Conservation (phyloP, 345 rosid genomes). For the Conringia planisiliqua region DNA sequence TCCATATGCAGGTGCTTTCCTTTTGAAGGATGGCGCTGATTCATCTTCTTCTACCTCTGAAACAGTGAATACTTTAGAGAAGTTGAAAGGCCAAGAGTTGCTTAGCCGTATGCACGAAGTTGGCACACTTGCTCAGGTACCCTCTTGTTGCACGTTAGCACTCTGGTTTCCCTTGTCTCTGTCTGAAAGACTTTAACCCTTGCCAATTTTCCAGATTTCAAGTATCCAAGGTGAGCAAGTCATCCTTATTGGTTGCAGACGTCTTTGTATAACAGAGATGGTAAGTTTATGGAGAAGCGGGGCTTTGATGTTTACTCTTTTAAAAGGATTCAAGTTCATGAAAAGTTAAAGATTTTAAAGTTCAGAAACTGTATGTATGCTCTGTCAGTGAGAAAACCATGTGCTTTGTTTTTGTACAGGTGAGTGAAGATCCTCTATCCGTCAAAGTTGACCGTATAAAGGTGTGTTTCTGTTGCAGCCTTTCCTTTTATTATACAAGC, state of each 20-base stretch:
- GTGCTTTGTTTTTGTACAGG: slow-evolving; percentile 43
- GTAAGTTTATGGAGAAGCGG: slow-evolving; percentile 37
- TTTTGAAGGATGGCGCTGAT: slow-evolving; percentile 86
- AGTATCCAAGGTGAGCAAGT: slow-evolving; percentile 87
- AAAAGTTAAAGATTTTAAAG: neutral
- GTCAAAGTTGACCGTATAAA: slow-evolving; percentile 91
- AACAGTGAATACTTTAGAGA: slow-evolving; percentile 50
- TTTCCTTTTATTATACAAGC: neutral
- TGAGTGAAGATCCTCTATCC: slow-evolving; percentile 72
- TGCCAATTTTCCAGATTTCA: slow-evolving; percentile 51
- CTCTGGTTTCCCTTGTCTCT: neutral
- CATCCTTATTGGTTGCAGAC: slow-evolving; percentile 74
- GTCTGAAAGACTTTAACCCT: neutral
- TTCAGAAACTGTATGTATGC: neutral
- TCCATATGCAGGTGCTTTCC: slow-evolving; percentile 94
- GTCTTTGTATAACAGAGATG: slow-evolving; percentile 80
- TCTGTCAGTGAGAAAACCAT: slow-evolving; percentile 23
- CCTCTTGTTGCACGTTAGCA: neutral
- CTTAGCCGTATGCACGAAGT: slow-evolving; percentile 73
- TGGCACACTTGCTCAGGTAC: slow-evolving; percentile 93
- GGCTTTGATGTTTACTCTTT: no score
- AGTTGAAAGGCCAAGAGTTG: slow-evolving; percentile 76
- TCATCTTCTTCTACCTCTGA: slow-evolving; percentile 54
- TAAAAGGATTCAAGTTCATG: neutral
- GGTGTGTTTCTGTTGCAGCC: slow-evolving; percentile 36